Conservation (phyloP, 495 filamentous ascomycete species). For the Penicillium diatomitis region DNA sequence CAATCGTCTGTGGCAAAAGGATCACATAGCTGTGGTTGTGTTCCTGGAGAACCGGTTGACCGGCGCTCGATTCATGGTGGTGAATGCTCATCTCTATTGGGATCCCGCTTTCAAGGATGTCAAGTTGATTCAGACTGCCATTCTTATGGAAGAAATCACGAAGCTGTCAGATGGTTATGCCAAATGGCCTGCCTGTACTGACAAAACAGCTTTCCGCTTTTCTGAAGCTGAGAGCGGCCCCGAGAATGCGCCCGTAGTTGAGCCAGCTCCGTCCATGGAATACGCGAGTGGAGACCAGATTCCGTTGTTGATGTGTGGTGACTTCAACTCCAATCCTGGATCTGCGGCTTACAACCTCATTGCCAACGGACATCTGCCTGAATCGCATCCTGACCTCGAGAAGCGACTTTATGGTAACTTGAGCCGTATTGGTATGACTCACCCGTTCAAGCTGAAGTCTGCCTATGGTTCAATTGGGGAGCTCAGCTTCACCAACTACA, state of each 20-base stretch:
- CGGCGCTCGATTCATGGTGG: constrained; percentile 79
- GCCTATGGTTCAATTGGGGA: constrained; percentile 72
- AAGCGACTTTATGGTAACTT: constrained; percentile 78
- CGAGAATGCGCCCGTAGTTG: constrained; percentile 39
- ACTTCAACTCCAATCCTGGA: constrained; percentile 83
- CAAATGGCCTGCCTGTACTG: constrained; percentile 62
- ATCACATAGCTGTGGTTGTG: constrained; percentile 83
- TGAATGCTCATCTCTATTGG: constrained; percentile 92
- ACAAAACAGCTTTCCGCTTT: constrained; percentile 67
- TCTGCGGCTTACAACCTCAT: constrained; percentile 87
- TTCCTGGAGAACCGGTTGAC: constrained; percentile 88
- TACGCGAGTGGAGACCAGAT: constrained; percentile 81
- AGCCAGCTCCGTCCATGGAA: constrained; percentile 59
- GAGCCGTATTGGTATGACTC: constrained; percentile 80
- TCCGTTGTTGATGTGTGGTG: constrained; percentile 83
- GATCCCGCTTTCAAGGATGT: constrained; percentile 84
- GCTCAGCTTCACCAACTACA: constrained; percentile 91
- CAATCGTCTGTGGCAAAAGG: constrained; percentile 95
- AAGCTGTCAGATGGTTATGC: constrained; percentile 77
- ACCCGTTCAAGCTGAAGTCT: constrained; percentile 89
- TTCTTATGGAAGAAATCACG: constrained; percentile 81
- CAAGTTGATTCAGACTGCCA: constrained; percentile 88
- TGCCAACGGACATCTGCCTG: constrained; percentile 59
- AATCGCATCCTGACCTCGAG: constrained; percentile 67
- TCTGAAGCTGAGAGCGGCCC: constrained; percentile 49